These are phyloP conservation scores for Melaleuca quinquenervia DNA, from an alignment of 345 rosid genomes.

Conservation along the genomic window DNA sequence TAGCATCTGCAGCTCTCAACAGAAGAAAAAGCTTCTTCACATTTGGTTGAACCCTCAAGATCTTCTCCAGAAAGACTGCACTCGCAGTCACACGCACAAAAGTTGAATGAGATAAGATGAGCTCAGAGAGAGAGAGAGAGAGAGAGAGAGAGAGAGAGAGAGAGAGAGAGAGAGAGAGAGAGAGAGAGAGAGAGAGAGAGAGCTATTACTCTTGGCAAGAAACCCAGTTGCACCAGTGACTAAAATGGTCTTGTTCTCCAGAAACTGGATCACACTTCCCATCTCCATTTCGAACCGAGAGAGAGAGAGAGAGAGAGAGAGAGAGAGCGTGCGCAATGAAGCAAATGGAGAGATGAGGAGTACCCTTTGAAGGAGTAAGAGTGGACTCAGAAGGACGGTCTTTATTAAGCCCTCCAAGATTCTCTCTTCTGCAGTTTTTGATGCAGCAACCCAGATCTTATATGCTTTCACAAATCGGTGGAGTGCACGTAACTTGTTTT, in stretches of 20 bases:
- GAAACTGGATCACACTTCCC: conserved; percentile 40
- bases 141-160: background rate
- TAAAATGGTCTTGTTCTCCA: conserved; percentile 41
- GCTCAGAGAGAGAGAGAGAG: background rate
- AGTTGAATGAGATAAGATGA: background rate
- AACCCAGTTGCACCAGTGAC: conserved; percentile 61
- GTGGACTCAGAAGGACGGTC: background rate
- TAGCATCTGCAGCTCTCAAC: conserved; percentile 60
- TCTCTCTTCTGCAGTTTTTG: background rate
- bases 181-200: background rate
- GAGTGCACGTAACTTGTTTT: background rate
- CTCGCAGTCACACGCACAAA: background rate
- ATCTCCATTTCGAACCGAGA: conserved; percentile 35
- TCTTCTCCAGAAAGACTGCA: conserved; percentile 78
- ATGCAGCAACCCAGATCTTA: background rate
- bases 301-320: background rate
- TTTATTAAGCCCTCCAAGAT: background rate
- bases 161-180: background rate
- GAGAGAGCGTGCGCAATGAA: background rate
- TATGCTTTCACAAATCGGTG: background rate
- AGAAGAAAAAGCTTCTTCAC: conserved; percentile 73
- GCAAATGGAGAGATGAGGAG: background rate
- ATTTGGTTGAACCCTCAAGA: conserved; percentile 69
- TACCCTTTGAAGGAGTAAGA: background rate
- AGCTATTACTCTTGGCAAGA: conserved; percentile 39